Evolutionary conservation across 2,329 filamentous ascomycete genomes (phyloP).

Genomic region (Raffaelea albimanens): DNA sequence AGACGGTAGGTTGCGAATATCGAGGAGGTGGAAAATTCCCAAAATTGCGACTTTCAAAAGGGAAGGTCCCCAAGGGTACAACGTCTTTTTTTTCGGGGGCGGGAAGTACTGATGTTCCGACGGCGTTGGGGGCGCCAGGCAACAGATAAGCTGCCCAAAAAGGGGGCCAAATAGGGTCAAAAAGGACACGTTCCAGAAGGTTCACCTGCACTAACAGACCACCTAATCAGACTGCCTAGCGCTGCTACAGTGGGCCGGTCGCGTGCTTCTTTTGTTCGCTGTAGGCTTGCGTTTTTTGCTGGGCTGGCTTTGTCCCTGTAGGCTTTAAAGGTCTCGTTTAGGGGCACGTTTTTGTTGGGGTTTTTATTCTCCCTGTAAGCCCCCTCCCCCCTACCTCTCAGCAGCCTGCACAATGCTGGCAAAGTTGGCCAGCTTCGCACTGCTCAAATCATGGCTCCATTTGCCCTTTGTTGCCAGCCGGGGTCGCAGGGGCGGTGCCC

Average conservation of each 20-base stretch:
- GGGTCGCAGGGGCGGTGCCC: constrained; percentile 12
- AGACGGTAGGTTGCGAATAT: neutral
- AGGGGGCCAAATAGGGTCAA: neutral
- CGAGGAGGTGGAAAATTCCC: neutral
- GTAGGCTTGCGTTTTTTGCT: too few relatives aligned
- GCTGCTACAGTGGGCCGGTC: too few relatives aligned
- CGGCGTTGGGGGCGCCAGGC: constrained; percentile 1
- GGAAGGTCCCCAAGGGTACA: too few relatives aligned
- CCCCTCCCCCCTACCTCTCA: too few relatives aligned
- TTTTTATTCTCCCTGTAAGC: too few relatives aligned
- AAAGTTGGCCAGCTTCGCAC: constrained; percentile 20
- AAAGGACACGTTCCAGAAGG: constrained; percentile 11
- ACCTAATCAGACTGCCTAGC: too few relatives aligned
- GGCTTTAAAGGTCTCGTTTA: too few relatives aligned
- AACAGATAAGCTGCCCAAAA: neutral
- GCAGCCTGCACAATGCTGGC: constrained; percentile 12
- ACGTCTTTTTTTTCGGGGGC: neutral
- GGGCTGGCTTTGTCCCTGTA: too few relatives aligned
- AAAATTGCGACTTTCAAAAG: neutral
- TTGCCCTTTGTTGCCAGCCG: constrained; percentile 17
- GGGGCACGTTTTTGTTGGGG: too few relatives aligned
- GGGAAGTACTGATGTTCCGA: constrained; percentile 4
- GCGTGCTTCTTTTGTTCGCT: too few relatives aligned
- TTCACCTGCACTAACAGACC: neutral
- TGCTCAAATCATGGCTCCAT: constrained; percentile 17